Base-by-base conservation (phyloP, 192 early-diverging fungal species). In the Coemansia sp. region DNA sequence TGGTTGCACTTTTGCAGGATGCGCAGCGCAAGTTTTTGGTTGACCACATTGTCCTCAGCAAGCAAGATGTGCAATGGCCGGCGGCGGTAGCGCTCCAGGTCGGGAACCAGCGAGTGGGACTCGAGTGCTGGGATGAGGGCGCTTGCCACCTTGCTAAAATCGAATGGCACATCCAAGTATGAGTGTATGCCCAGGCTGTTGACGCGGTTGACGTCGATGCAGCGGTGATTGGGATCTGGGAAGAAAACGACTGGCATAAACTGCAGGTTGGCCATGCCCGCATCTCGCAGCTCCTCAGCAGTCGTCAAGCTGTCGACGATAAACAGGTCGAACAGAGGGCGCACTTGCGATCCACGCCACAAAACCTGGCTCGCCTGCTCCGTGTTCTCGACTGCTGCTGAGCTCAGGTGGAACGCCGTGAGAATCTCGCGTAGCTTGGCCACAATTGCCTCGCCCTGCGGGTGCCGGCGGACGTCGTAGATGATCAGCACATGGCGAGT, bases 41-140 rank as follows among this genome's bases (percentile, higher is more conserved):
- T 96, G 47, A 96, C 91, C 49, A 90, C 79, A 57, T 96, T 94
- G 64, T 94, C 94, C 73, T 94, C 94, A 5, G 91, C 93, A 37
- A 96, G 73, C 22, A 96, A 73, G 67, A 96, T 92, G 31, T 90
- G 81, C 65, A 93, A 64, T 8, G 87, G 87, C n/a, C 85, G 84
- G 54, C 70, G 73, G 59, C 86, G 76, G 65, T 88, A 85, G 65
- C 82, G 82, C n/a, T 84, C 78, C 64, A 89, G 85, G 40, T 84
- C 85, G 4, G 89, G 84, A 22, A 89, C 62, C 6, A 88, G 76
- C 20, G 90, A 84, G 59, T 87, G 84, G 12, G 80, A 87, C 66
- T 93, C 90, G 31, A 93, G 76, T 0, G 92, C 90, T 1, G 92
- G 91, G 46, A 91, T 47, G 7, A 93, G 70, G 14, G 91, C 87